phyloP scores from a whole-genome alignment of 164 flowering plant species.

The Nymphaea thermarum region DNA sequence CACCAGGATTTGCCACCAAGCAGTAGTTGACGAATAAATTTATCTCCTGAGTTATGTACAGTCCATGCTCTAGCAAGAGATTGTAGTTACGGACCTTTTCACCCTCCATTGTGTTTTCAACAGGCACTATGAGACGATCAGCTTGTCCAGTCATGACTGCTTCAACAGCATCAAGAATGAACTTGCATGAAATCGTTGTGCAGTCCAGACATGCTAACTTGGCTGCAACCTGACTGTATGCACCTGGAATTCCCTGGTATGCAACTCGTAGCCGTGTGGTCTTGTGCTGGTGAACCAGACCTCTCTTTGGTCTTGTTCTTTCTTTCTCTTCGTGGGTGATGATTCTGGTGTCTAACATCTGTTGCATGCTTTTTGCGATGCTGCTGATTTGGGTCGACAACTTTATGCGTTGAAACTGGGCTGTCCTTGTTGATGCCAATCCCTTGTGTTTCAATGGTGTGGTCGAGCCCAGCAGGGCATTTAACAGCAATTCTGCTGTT shows the following conservation, averaged over 20 bases:
- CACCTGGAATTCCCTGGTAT: slow-evolving; percentile 23
- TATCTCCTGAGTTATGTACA: slow-evolving; percentile 17
- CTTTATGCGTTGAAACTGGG: background rate
- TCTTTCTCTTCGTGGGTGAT: background rate
- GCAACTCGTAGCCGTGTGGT: slow-evolving; percentile 6
- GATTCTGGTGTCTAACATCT: background rate
- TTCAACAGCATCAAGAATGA: slow-evolving; percentile 8
- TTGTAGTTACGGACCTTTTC: slow-evolving; percentile 16
- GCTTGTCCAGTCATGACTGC: slow-evolving; percentile 14
- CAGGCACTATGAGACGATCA: slow-evolving; percentile 17
- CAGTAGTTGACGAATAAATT: slow-evolving; percentile 18
- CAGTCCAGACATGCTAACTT: slow-evolving; percentile 15
- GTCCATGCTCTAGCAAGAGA: slow-evolving; percentile 8
- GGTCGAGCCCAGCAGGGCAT: background rate
- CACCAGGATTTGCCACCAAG: slow-evolving; percentile 21
- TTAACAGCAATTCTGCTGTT: background rate
- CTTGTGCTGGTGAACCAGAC: background rate
- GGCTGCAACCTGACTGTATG: slow-evolving; percentile 22
- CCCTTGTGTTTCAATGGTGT: background rate
- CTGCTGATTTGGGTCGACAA: background rate
- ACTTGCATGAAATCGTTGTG: slow-evolving; percentile 12
- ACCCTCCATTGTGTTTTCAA: slow-evolving; percentile 20
- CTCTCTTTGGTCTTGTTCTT: background rate
- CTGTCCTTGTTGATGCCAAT: background rate
- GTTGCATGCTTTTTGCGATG: background rate